Evolutionary conservation across 192 early-diverging fungal species (phyloP).

Genomic region (Chytriomyces hyalinus): DNA sequence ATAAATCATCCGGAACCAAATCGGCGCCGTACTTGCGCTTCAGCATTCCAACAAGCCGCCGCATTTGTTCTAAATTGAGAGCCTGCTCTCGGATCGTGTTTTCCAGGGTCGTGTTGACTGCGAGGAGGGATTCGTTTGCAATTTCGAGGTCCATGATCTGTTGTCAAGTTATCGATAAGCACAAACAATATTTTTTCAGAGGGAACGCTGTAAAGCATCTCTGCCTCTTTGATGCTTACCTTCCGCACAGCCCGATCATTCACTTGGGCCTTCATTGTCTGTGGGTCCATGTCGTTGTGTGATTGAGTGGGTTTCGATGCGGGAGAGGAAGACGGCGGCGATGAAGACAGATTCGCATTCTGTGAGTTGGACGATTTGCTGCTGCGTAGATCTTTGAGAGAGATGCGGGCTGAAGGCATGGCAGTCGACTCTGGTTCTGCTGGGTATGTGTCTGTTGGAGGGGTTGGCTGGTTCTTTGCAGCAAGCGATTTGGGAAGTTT

Average conservation of each 20-base stretch:
- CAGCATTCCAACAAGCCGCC: conserved; percentile 31
- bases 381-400: no score
- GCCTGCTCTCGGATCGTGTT: conserved; percentile 57
- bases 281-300: no score
- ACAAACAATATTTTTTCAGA: neutral
- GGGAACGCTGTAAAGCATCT: neutral
- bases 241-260: conserved; percentile 53
- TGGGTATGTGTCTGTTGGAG: no score
- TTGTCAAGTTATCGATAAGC: neutral
- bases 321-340: no score
- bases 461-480: no score
- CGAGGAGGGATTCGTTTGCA: conserved; percentile 53
- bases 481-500: no score
- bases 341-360: no score
- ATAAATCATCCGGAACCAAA: neutral
- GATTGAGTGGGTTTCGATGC: no score
- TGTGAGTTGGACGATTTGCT: no score
- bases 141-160: conserved; percentile 61
- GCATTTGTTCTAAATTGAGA: conserved; percentile 45
- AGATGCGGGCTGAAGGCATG: no score
- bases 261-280: conserved; percentile 35
- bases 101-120: conserved; percentile 57
- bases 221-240: conserved; percentile 9
- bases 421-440: no score
- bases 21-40: conserved; percentile 18